Base-by-base conservation (phyloP, 768 basidiomycete genomes). In the Botryobasidium botryosum region DNA sequence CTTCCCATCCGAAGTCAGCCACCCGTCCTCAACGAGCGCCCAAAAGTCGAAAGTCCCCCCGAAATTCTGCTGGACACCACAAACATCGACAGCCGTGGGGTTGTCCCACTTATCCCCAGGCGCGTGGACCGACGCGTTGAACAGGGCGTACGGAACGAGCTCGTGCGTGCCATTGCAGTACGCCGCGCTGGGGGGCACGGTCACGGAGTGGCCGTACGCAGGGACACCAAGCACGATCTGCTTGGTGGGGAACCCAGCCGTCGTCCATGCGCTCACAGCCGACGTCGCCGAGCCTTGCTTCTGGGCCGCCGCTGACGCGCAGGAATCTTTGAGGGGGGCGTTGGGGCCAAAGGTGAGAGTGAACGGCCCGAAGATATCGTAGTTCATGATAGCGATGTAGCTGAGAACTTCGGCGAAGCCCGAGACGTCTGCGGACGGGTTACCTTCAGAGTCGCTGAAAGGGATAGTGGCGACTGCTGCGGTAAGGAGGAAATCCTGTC, bases 301-400 rank as follows among this genome's bases (percentile, higher is more conserved):
- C 55, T 87, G 80, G 15, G 75, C 70, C 6, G 85, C 88, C 59
- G 81, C 80, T 66, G 57, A 62, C 91, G 94, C 3, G 62, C 91
- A 94, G 3, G 61, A 72, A 59, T 94, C 68, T 52, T 66, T 69
- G 45, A 96, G 66, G 1, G 91, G 88, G 0, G 91, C 83, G 59
- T 97, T 96, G 25, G 91, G 79, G 3, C 91, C 91, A 10, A 90
- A 87, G 17, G 66, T 68, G 2, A 64, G 39, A 42, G 24, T 68
- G 77, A 57, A 57, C 87, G 87, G 74, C 48, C 71, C 74, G 74
- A 76, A 90, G 27, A 74, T 68, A 57, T 96, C 91, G 56, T 97
- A 97, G 60, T 91, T 88, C 91, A 97, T 97, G 52, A 96, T 56
- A 43, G 82, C 61, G 43, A 85, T 64, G 80, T 82, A 90, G 55